Percentiles rank a stretch among this genome's conserved stretches.
Conservation (phyloP, 495 filamentous ascomycete genomes). For the Neurospora sp. region DNA sequence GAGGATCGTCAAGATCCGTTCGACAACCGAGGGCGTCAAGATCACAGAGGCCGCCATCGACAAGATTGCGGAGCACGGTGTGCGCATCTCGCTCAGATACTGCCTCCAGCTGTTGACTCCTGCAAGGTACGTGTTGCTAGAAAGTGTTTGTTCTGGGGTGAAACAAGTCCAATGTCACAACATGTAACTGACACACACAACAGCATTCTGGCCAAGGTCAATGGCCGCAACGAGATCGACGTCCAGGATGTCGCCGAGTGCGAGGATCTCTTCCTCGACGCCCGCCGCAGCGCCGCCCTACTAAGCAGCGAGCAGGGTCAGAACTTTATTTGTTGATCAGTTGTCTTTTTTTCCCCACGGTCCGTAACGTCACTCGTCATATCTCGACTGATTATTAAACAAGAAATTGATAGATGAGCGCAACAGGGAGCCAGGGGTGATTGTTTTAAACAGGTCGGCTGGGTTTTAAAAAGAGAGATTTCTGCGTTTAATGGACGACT, state of each 20-base stretch:
- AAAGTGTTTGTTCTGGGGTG: slow-evolving; percentile 1
- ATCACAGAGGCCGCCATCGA: slow-evolving; percentile 76
- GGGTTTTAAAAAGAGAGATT: slow-evolving; percentile 19
- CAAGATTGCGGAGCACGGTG: slow-evolving; percentile 74
- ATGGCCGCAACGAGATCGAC: slow-evolving; percentile 66
- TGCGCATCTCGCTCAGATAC: slow-evolving; percentile 80
- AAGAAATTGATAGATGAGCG: slow-evolving; percentile 22
- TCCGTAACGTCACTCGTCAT: slow-evolving; percentile 23
- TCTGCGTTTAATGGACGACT: slow-evolving; percentile 8
- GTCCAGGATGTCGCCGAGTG: slow-evolving; percentile 79
- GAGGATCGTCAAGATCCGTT: slow-evolving; percentile 73
- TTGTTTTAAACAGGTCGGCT: slow-evolving; percentile 1
- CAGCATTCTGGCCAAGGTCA: slow-evolving; percentile 49
- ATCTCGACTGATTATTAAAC: slow-evolving; percentile 20
- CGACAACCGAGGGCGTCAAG: slow-evolving; percentile 66
- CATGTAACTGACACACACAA: slow-evolving; percentile 5
- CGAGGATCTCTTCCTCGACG: slow-evolving; percentile 83
- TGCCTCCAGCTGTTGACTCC: slow-evolving; percentile 88
- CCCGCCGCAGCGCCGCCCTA: slow-evolving; percentile 67
- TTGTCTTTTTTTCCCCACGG: neutral
- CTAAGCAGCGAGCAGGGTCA: slow-evolving; percentile 53
- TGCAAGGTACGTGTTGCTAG: slow-evolving; percentile 48
- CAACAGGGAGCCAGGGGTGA: neutral
- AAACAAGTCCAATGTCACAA: neutral
- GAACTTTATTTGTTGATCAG: slow-evolving; percentile 46